These are phyloP conservation scores for Ammopiptanthus mongolicus DNA, from an alignment of 306 rosid genomes.

Conservation along the genomic window DNA sequence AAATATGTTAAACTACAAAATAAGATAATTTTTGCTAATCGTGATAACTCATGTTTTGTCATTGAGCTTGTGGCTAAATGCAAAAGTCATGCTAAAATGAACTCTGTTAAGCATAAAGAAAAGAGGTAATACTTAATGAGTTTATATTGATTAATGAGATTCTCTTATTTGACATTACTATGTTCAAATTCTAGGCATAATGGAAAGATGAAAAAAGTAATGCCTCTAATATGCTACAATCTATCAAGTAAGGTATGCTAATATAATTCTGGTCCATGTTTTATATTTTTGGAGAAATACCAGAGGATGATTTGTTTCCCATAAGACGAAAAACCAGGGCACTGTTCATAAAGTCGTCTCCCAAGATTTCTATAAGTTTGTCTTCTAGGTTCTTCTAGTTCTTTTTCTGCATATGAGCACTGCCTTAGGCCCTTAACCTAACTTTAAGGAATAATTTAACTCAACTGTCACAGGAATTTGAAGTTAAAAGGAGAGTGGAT, in stretches of 20 bases:
- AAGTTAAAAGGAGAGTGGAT: not conserved
- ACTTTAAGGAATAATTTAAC: not conserved
- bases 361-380: not conserved
- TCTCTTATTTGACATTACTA: not conserved
- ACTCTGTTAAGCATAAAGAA: not conserved
- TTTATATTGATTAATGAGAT: not conserved
- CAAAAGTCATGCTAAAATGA: not conserved
- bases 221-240: no score
- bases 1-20: not conserved
- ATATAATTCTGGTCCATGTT: not conserved
- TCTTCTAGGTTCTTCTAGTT: not conserved
- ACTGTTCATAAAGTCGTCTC: not conserved
- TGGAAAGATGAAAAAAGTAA: not conserved
- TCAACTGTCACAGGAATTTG: not conserved
- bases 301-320: no score
- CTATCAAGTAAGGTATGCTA: not conserved
- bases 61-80: not conserved
- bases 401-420: not conserved
- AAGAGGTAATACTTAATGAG: not conserved
- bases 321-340: no score
- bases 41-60: not conserved
- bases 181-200: not conserved
- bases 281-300: not conserved
- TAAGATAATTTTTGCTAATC: not conserved
- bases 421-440: not conserved